Conservation (phyloP, 495 filamentous ascomycete species). For the Achaetomiella virescens region DNA sequence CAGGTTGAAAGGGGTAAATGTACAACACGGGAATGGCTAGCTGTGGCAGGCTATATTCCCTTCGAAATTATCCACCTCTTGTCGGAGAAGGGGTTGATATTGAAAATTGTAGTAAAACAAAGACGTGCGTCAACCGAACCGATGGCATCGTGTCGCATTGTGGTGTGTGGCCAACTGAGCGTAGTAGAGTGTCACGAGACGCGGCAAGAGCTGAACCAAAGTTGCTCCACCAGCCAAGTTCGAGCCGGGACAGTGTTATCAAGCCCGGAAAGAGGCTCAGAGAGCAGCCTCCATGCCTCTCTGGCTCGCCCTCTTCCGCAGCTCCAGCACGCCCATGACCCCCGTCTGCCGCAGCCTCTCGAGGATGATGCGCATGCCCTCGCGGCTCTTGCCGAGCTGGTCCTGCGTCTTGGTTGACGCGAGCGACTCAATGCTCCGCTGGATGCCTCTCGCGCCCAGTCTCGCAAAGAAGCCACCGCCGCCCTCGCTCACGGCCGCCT, state of each 20-base stretch:
- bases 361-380: slow-evolving; percentile 93
- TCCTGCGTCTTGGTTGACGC: slow-evolving; percentile 77
- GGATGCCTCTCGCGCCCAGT: slow-evolving; percentile 75
- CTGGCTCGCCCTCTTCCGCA: slow-evolving; percentile 52
- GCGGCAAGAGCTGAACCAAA: not conserved
- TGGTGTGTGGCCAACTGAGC: not conserved
- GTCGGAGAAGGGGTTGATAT: not conserved
- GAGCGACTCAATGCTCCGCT: slow-evolving; percentile 84
- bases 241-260: not conserved
- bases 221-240: not conserved
- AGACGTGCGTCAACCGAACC: not conserved
- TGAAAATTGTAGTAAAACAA: not conserved
- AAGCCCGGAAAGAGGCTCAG: not conserved
- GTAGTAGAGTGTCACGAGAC: not conserved
- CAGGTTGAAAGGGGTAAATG: slow-evolving; percentile 10
- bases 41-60: not conserved
- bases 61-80: not conserved
- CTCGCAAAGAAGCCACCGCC: slow-evolving; percentile 35
- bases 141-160: not conserved
- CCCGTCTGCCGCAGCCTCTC: slow-evolving; percentile 71
- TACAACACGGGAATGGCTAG: slow-evolving; percentile 9
- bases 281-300: slow-evolving; percentile 19
- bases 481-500: slow-evolving; percentile 17
- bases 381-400: slow-evolving; percentile 77
- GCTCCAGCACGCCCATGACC: slow-evolving; percentile 81